A percentile compares a stretch with the other conserved stretches of the same genome.
These are phyloP conservation scores for Apiotrichum porosum DNA, from an alignment of 1,284 basidiomycete species.

Conservation along the genomic window DNA sequence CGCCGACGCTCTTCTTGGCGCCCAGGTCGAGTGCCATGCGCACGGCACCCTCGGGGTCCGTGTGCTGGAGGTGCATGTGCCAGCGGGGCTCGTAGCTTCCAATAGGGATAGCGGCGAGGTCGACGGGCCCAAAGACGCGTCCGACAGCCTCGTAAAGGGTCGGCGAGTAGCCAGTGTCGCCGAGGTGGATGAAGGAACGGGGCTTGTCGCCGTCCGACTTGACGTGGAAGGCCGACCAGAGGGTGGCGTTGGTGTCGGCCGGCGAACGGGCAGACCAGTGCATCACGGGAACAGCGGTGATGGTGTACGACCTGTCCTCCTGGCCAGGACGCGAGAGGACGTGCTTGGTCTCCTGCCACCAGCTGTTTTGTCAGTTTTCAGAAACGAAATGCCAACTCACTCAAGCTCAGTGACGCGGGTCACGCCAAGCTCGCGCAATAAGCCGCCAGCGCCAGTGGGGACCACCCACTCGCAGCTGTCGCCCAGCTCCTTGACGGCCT, in stretches of 20 bases:
- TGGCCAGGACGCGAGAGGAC: slow-evolving; percentile 23
- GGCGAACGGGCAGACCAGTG: slow-evolving; percentile 53
- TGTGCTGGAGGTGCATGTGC: slow-evolving; percentile 49
- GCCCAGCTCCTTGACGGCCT: slow-evolving; percentile 42
- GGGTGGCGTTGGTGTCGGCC: slow-evolving; percentile 50
- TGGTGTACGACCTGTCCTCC: slow-evolving; percentile 31
- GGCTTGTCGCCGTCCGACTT: slow-evolving; percentile 31
- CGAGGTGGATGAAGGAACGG: slow-evolving; percentile 49
- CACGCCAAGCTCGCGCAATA: slow-evolving; percentile 37
- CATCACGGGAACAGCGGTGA: slow-evolving; percentile 44
- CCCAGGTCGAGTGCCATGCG: slow-evolving; percentile 44
- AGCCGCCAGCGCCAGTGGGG: slow-evolving; percentile 39
- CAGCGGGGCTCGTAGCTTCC: slow-evolving; percentile 49
- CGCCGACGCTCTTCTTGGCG: slow-evolving; percentile 42
- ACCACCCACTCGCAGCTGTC: slow-evolving; percentile 46
- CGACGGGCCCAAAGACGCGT: slow-evolving; percentile 48
- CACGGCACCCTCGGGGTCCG: slow-evolving; percentile 49
- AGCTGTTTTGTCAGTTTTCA: slow-evolving; percentile 23
- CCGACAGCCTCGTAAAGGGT: slow-evolving; percentile 49
- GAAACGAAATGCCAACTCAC: slow-evolving; percentile 19
- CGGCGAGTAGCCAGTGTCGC: slow-evolving; percentile 49
- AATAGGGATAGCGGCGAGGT: slow-evolving; percentile 51
- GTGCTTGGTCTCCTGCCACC: slow-evolving; percentile 45
- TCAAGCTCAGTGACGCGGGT: slow-evolving; percentile 45
- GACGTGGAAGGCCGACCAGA: slow-evolving; percentile 50